Conservation (phyloP, 169 alveolate species). For the Plasmodium gaboni region DNA sequence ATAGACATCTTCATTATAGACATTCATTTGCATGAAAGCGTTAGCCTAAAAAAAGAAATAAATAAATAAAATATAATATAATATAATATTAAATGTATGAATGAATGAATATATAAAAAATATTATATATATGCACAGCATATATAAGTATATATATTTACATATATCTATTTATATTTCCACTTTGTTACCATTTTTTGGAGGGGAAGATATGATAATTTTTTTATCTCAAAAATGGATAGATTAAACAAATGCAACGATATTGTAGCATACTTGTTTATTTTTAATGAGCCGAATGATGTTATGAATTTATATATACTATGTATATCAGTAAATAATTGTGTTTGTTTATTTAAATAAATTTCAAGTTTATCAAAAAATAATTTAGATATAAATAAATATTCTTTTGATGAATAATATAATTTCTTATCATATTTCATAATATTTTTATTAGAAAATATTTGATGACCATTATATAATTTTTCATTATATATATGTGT, state of each 20-base stretch:
- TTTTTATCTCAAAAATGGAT: constrained; percentile 29
- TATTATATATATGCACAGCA: not conserved
- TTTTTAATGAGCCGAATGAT: constrained; percentile 40
- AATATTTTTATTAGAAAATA: not conserved
- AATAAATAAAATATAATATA: not conserved
- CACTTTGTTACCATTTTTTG: constrained; percentile 46
- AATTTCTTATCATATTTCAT: constrained; percentile 30
- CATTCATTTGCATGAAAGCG: constrained; percentile 66
- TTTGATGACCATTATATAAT: not conserved
- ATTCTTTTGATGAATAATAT: constrained; percentile 31
- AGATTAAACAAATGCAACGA: constrained; percentile 49
- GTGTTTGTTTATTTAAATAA: constrained; percentile 33
- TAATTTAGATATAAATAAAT: constrained; percentile 15
- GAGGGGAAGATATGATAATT: constrained; percentile 63
- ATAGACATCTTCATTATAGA: constrained; percentile 69
- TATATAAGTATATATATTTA: not conserved
- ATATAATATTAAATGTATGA: not conserved
- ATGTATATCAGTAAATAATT: constrained; percentile 44
- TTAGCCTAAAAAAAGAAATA: constrained; percentile 24
- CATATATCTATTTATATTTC: not conserved
- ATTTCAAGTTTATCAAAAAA: constrained; percentile 55
- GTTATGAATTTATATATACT: constrained; percentile 59
- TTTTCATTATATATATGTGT: not conserved
- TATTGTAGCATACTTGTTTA: constrained; percentile 45
- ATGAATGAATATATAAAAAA: not conserved